A percentile compares a stretch with the other conserved stretches of the same genome.
phyloP scores from a whole-genome alignment of 2,329 filamentous ascomycete genomes.

The Allantophomopsis cytisporea region DNA sequence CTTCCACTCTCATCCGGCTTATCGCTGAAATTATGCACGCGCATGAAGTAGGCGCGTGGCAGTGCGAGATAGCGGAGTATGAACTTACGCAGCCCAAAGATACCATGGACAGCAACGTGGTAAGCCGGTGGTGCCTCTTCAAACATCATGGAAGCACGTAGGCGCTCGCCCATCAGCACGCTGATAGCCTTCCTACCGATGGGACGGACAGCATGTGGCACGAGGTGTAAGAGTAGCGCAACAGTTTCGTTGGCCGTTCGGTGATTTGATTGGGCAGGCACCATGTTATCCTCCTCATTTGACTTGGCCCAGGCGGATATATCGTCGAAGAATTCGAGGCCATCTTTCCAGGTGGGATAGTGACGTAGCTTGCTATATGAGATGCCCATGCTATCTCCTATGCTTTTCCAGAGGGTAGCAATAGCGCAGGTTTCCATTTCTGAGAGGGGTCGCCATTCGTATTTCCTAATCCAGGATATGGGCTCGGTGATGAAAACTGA shows the following conservation, averaged over 20 bases:
- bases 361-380: conserved; percentile 20
- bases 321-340: conserved; percentile 36
- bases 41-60: conserved; percentile 32
- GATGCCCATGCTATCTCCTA: conserved; percentile 60
- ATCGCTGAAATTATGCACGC: conserved; percentile 25
- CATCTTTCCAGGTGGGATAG: conserved; percentile 29
- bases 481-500: conserved; percentile 55
- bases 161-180: conserved; percentile 47
- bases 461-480: conserved; percentile 43
- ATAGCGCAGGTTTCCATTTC: conserved; percentile 56
- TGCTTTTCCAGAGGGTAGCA: conserved; percentile 55
- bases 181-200: conserved; percentile 35
- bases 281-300: conserved; percentile 49
- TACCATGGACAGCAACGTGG: conserved; percentile 25
- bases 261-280: conserved; percentile 33
- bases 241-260: conserved; percentile 44
- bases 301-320: conserved; percentile 30
- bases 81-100: conserved; percentile 38
- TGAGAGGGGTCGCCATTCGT: conserved; percentile 57
- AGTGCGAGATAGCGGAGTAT: conserved; percentile 42
- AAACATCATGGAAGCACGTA: conserved; percentile 53
- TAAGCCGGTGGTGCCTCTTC: conserved; percentile 26
- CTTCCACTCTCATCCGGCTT: conserved; percentile 37
- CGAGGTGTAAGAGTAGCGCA: conserved; percentile 41
- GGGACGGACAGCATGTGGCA: conserved; percentile 30